phyloP scores from a whole-genome alignment of 129 eudicot genomes.

The Cynara cardunculus region DNA sequence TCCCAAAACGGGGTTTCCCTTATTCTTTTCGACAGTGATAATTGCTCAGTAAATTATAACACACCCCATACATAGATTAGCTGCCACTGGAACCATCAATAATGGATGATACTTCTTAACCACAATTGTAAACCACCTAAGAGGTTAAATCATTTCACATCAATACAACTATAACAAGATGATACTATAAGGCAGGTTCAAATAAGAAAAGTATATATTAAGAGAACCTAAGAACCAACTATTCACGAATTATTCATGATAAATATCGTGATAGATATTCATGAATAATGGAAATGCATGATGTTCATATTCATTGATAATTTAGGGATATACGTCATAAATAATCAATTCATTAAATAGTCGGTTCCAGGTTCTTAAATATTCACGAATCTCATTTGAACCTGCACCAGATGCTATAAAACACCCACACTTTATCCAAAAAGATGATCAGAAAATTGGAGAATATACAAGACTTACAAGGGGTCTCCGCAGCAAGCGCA shows the following conservation, averaged over 20 bases:
- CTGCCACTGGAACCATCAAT: background rate
- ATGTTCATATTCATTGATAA: background rate
- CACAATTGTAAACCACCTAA: constrained; percentile 4
- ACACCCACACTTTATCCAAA: background rate
- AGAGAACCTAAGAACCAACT: background rate
- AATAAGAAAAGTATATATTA: background rate
- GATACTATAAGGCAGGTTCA: background rate
- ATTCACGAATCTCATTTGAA: background rate
- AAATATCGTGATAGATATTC: background rate
- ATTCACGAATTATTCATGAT: background rate
- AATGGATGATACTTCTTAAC: background rate
- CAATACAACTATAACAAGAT: constrained; percentile 12
- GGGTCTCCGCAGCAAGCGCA: constrained; percentile 36
- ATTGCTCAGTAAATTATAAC: background rate
- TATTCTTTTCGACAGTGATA: background rate
- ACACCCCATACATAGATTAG: background rate
- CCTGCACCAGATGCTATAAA: background rate
- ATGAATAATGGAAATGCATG: background rate
- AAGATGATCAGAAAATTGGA: constrained; percentile 5
- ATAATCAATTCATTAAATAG: background rate
- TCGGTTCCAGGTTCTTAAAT: background rate
- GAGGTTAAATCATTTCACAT: background rate
- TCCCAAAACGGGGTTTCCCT: background rate
- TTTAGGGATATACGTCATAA: background rate
- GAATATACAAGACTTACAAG: constrained; percentile 22